Evolutionary conservation across 139 green algal species (phyloP).

Genomic region (Volvox reticuliferus): DNA sequence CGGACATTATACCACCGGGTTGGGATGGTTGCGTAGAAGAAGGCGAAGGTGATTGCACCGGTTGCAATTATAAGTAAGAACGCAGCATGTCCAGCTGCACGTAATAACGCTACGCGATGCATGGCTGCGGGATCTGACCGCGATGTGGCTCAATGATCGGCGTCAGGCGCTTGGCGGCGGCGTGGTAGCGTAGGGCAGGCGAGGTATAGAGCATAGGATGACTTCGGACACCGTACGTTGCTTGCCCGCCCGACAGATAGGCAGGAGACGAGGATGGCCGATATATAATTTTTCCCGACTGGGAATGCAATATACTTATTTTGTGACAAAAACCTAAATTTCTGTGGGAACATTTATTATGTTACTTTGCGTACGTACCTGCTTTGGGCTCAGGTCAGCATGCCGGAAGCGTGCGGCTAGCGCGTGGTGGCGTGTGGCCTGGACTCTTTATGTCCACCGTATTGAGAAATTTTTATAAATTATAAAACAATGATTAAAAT

Average conservation of each 20-base stretch:
- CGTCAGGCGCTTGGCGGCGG: too few species aligned
- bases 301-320: too few species aligned
- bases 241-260: too few species aligned
- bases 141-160: background rate
- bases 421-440: background rate
- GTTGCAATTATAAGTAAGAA: background rate
- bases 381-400: background rate
- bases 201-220: too few species aligned
- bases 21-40: slow-evolving; percentile 7
- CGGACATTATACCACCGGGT: slow-evolving; percentile 21
- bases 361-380: background rate
- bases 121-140: background rate
- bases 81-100: background rate
- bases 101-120: background rate
- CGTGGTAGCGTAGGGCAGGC: too few species aligned
- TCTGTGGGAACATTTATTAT: background rate
- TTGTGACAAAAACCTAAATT: too few species aligned
- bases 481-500: too few species aligned
- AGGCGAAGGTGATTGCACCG: background rate
- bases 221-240: too few species aligned
- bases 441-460: too few species aligned
- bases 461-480: too few species aligned
- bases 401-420: background rate
- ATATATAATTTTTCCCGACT: too few species aligned
- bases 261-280: too few species aligned